These are phyloP conservation scores for Suillus subaureus DNA, from an alignment of 768 basidiomycete genomes.

Conservation along the genomic window DNA sequence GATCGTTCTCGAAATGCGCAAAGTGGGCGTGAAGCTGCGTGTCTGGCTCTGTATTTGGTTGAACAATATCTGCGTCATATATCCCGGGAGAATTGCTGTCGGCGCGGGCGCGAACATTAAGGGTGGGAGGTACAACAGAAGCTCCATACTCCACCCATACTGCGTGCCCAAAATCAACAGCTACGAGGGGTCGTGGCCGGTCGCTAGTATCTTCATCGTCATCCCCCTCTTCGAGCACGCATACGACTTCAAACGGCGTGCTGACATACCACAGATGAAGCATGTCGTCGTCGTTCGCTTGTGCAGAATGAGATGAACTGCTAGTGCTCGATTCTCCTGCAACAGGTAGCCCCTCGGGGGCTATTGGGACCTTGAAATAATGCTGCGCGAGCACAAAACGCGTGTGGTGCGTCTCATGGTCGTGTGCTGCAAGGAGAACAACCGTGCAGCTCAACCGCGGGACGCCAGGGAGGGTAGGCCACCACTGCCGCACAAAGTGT, in stretches of 20 bases:
- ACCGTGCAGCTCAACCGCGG: constrained; percentile 75
- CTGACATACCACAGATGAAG: constrained; percentile 74
- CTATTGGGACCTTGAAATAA: constrained; percentile 73
- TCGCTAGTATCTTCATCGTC: constrained; percentile 40
- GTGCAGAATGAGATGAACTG: constrained; percentile 4
- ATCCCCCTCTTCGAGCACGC: constrained; percentile 50
- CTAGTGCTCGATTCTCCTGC: constrained; percentile 14
- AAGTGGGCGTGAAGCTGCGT: constrained; percentile 2
- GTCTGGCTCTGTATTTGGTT: background rate
- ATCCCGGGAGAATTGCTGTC: background rate
- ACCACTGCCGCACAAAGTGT: constrained; percentile 82
- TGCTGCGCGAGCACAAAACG: constrained; percentile 73
- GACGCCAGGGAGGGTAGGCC: constrained; percentile 66
- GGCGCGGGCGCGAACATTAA: background rate
- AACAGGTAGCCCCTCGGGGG: constrained; percentile 21
- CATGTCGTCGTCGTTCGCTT: constrained; percentile 50
- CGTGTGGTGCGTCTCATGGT: constrained; percentile 59
- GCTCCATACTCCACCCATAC: constrained; percentile 73
- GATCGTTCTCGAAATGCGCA: background rate
- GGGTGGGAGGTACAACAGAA: background rate
- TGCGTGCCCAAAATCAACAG: constrained; percentile 87
- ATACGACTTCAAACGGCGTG: constrained; percentile 71
- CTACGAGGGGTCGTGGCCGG: constrained; percentile 69
- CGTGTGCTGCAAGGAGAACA: constrained; percentile 64
- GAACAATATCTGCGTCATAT: background rate